These are phyloP conservation scores for Epichloe scottii DNA, from an alignment of 2,329 filamentous ascomycete species.

Conservation along the genomic window DNA sequence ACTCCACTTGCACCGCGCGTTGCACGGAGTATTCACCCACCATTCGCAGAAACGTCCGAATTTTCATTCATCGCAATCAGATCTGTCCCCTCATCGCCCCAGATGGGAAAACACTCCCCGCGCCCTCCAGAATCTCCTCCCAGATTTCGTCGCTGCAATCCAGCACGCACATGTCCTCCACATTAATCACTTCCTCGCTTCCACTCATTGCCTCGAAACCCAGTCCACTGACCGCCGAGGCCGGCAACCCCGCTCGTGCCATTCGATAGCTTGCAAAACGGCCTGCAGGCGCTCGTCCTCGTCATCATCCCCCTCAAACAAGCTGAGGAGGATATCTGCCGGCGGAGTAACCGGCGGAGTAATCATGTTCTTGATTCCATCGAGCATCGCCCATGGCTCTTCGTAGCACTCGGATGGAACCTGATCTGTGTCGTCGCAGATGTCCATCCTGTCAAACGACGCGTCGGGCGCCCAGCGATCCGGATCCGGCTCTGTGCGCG, in stretches of 20 bases:
- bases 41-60: too few relatives aligned
- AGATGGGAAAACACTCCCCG: background rate
- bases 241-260: background rate
- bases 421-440: too few relatives aligned
- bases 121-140: background rate
- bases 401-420: background rate
- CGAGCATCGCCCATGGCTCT: background rate
- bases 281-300: background rate
- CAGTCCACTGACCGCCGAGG: background rate
- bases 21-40: too few relatives aligned
- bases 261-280: background rate
- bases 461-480: too few relatives aligned
- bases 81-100: too few relatives aligned
- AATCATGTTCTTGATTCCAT: background rate
- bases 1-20: too few relatives aligned
- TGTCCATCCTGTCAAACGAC: too few relatives aligned
- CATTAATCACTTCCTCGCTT: background rate
- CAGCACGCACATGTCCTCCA: background rate
- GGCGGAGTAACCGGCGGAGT: too few relatives aligned
- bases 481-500: too few relatives aligned
- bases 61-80: too few relatives aligned
- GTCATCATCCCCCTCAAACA: background rate
- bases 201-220: background rate
- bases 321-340: background rate
- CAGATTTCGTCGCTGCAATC: background rate